These are phyloP conservation scores for Quillaja saponaria DNA, from an alignment of 306 rosid genomes.

Conservation along the genomic window DNA sequence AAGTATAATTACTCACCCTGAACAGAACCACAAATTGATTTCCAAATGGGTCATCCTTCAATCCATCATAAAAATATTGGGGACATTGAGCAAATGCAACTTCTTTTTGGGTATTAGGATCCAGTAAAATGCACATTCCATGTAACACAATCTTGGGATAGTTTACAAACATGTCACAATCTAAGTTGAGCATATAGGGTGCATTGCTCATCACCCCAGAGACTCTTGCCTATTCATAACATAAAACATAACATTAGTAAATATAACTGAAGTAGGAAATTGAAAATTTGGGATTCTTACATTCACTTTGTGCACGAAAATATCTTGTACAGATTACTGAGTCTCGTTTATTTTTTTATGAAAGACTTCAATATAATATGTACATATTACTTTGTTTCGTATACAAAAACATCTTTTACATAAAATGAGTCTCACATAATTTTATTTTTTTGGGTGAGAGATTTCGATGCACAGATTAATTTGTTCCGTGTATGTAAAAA, in stretches of 20 bases:
- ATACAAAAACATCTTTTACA: no score
- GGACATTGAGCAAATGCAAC: conserved; percentile 5
- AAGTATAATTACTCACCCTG: not conserved
- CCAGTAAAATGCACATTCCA: not conserved
- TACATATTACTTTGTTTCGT: no score
- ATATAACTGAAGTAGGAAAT: not conserved
- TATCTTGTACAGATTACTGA: no score
- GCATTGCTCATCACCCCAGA: not conserved
- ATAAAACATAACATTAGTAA: no score
- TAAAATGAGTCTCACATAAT: no score
- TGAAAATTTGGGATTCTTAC: no score
- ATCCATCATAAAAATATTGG: not conserved
- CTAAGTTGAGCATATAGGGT: not conserved
- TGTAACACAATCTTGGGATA: not conserved
- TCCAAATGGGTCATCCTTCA: not conserved
- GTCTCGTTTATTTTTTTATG: no score
- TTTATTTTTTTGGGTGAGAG: no score
- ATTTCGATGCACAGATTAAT: no score
- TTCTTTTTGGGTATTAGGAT: conserved; percentile 1
- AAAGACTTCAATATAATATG: no score
- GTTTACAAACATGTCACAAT: not conserved
- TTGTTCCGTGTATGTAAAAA: no score
- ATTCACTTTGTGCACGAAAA: no score
- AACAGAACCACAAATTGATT: not conserved
- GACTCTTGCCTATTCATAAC: not conserved